Conservation (phyloP, 345 rosid genomes). For the Citrus trifoliata region DNA sequence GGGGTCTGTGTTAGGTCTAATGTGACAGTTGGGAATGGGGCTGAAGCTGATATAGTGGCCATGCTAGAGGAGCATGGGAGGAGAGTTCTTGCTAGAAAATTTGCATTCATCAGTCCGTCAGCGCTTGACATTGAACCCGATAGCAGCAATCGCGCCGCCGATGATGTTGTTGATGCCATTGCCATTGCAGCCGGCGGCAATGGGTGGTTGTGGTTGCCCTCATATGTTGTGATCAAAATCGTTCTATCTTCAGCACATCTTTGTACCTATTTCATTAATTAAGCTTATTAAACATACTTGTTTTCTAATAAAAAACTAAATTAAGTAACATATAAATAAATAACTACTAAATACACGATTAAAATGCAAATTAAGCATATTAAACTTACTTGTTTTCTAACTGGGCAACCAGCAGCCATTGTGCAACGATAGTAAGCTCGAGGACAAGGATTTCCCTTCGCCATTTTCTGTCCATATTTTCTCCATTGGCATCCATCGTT, state of each 20-base stretch:
- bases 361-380: no score
- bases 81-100: constrained; percentile 65
- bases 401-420: constrained; percentile 82
- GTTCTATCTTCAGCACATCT: constrained; percentile 88
- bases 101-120: constrained; percentile 67
- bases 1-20: constrained; percentile 70
- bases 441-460: constrained; percentile 78
- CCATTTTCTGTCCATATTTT: constrained; percentile 80
- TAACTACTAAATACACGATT: no score
- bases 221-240: constrained; percentile 83
- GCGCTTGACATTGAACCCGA: constrained; percentile 85
- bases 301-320: no score
- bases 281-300: background rate
- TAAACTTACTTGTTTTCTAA: constrained; percentile 58
- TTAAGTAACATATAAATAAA: no score
- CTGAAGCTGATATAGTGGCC: constrained; percentile 95
- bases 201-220: constrained; percentile 95
- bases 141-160: constrained; percentile 79
- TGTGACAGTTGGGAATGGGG: constrained; percentile 95
- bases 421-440: constrained; percentile 80
- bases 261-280: constrained; percentile 55
- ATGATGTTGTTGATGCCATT: constrained; percentile 90
- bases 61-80: constrained; percentile 91
- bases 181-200: constrained; percentile 88
- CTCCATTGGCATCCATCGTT: constrained; percentile 83